These are phyloP conservation scores for Helichrysum umbraculigerum DNA, from an alignment of 129 eudicot genomes.

Conservation along the genomic window DNA sequence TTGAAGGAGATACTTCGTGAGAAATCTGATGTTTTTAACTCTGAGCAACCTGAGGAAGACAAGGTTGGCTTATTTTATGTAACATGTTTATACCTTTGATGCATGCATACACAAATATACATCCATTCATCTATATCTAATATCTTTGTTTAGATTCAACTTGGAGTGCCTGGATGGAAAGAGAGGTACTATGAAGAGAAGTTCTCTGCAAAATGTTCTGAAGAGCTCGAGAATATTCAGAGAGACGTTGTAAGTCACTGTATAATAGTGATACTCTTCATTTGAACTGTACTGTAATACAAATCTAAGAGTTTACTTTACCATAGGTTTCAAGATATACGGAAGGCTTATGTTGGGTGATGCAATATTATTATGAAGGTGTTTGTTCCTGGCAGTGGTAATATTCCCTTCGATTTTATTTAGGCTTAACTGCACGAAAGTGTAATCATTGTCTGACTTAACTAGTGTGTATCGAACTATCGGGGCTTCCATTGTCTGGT, in stretches of 20 bases:
- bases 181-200: conserved; percentile 84
- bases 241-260: conserved; percentile 62
- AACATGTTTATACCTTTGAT: background rate
- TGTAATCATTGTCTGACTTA: too few relatives aligned
- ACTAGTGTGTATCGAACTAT: too few relatives aligned
- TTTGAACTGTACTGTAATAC: background rate
- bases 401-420: background rate
- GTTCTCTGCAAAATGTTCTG: conserved; percentile 58
- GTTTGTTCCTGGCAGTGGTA: conserved; percentile 4
- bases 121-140: background rate
- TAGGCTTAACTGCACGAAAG: too few relatives aligned
- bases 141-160: conserved; percentile 42
- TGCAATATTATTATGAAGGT: background rate
- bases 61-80: conserved; percentile 40
- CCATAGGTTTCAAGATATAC: background rate
- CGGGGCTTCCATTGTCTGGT: too few relatives aligned
- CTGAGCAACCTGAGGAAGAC: conserved; percentile 62
- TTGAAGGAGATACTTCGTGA: conserved; percentile 59
- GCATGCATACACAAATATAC: background rate
- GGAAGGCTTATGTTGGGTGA: conserved; percentile 4
- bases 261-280: background rate
- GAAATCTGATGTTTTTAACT: conserved; percentile 64
- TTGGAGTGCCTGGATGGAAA: conserved; percentile 81
- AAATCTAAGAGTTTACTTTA: background rate
- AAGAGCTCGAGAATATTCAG: conserved; percentile 56